Evolutionary conservation across 306 rosid species (phyloP).

Genomic region (Senna tora): DNA sequence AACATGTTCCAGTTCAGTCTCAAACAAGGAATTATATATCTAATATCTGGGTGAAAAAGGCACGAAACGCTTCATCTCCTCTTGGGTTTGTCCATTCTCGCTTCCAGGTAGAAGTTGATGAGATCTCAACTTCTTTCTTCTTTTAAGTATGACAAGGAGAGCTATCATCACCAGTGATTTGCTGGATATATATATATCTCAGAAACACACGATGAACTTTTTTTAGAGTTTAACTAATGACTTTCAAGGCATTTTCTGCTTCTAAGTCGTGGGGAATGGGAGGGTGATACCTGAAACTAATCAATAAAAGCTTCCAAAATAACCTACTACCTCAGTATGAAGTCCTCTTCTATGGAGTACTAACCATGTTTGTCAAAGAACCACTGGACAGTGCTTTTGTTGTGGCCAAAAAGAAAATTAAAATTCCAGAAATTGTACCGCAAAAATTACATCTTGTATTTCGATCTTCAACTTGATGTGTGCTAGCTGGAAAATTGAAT

Average conservation of each 20-base stretch:
- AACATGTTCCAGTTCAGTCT: constrained; percentile 39
- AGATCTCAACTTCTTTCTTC: constrained; percentile 14
- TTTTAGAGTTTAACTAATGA: constrained; percentile 8
- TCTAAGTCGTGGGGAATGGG: neutral
- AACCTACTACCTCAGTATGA: neutral
- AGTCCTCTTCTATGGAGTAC: constrained; percentile 2
- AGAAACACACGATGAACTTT: constrained; percentile 42
- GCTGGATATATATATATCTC: constrained; percentile 33
- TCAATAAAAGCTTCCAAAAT: neutral
- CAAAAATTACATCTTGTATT: too few species aligned
- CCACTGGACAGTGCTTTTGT: neutral
- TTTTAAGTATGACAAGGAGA: constrained; percentile 32
- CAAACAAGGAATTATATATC: constrained; percentile 35
- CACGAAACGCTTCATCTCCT: constrained; percentile 36
- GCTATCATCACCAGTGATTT: constrained; percentile 33
- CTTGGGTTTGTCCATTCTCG: constrained; percentile 40
- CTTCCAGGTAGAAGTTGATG: constrained; percentile 61
- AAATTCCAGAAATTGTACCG: too few species aligned
- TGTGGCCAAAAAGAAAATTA: too few species aligned
- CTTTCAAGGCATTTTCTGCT: neutral
- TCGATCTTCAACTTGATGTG: too few species aligned
- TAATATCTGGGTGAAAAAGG: constrained; percentile 40
- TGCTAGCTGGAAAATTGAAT: too few species aligned
- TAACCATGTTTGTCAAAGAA: neutral
- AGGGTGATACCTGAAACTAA: neutral